These are phyloP conservation scores for Protomyces inouyei DNA, from an alignment of 1,139 yeast species.

Conservation along the genomic window DNA sequence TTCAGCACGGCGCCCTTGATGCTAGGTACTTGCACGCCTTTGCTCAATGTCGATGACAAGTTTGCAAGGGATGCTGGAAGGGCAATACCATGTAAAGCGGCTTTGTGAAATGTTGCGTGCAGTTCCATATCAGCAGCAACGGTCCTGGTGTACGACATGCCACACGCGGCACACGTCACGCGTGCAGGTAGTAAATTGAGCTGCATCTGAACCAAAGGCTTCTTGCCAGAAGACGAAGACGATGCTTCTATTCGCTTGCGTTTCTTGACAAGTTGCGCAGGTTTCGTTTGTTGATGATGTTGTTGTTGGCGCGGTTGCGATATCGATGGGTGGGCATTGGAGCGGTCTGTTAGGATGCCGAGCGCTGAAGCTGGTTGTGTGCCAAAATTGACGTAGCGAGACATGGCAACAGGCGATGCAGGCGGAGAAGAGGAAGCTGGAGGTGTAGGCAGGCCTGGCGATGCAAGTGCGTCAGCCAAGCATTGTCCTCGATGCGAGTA, in stretches of 20 bases:
- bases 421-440: constrained; percentile 22
- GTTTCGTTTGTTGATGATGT: background rate
- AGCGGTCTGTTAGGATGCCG: background rate
- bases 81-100: constrained; percentile 4
- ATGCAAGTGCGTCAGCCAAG: background rate
- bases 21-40: background rate
- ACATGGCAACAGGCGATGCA: background rate
- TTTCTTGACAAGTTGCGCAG: background rate
- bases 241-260: background rate
- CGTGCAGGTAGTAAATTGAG: constrained; percentile 18
- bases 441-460: constrained; percentile 7
- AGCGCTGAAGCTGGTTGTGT: too few relatives aligned
- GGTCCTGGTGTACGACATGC: constrained; percentile 23
- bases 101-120: constrained; percentile 10
- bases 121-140: background rate
- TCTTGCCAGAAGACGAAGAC: background rate
- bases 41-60: background rate
- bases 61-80: background rate
- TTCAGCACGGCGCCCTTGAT: background rate
- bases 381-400: background rate
- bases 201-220: constrained; percentile 21
- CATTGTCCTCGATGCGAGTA: constrained; percentile 10
- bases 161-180: constrained; percentile 17
- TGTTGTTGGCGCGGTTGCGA: background rate
- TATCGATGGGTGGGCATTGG: background rate